phyloP scores from a whole-genome alignment of 805 yeast genomes.

The Schwanniomyces vanrijiae region DNA sequence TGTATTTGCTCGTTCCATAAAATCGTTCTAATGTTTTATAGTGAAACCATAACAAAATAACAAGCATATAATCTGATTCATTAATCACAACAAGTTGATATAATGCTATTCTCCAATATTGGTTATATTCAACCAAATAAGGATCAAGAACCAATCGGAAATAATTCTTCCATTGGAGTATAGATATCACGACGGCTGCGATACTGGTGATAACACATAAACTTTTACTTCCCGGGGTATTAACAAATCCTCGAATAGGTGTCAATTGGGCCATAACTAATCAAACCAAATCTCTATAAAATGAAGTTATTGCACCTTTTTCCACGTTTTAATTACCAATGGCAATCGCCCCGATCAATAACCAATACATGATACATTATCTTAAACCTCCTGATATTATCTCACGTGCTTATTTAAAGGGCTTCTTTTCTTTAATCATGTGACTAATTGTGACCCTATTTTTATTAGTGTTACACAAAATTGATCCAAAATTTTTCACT shows the following conservation, averaged over 20 bases:
- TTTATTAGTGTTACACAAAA: not conserved
- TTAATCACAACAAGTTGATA: constrained; percentile 56
- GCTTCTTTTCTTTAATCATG: not conserved
- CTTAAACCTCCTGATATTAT: not conserved
- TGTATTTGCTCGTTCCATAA: constrained; percentile 55
- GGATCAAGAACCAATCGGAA: constrained; percentile 51
- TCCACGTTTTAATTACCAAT: not conserved
- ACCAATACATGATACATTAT: not conserved
- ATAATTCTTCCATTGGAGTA: constrained; percentile 44
- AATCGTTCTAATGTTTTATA: constrained; percentile 58
- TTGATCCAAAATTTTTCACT: not conserved
- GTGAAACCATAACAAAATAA: constrained; percentile 47
- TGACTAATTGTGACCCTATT: not conserved
- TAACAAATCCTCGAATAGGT: constrained; percentile 41
- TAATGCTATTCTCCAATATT: constrained; percentile 54
- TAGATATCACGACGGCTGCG: constrained; percentile 41
- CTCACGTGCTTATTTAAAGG: not conserved
- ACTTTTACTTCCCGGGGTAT: constrained; percentile 44
- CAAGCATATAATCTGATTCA: constrained; percentile 55
- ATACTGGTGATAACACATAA: constrained; percentile 34
- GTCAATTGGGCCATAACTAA: constrained; percentile 35
- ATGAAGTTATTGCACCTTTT: not conserved
- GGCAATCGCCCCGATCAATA: not conserved
- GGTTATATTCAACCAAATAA: constrained; percentile 51
- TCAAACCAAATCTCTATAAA: not conserved